phyloP scores from a whole-genome alignment of 352 stramenopile genomes.

The Peronospora destructor region DNA sequence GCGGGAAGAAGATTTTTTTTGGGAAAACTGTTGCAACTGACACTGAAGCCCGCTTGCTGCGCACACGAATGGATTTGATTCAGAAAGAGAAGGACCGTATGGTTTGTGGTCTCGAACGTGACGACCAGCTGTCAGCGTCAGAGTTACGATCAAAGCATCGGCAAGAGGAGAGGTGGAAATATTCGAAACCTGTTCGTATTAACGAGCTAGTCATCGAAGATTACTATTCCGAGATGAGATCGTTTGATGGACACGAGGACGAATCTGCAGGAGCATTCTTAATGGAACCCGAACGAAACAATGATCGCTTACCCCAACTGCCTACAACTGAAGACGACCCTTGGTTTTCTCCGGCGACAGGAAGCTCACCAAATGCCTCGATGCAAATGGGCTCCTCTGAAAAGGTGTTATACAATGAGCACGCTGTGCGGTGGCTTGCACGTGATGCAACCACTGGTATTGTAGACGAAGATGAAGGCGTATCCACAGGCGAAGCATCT shows the following conservation, averaged over 20 bases:
- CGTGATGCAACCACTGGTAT: conserved; percentile 14
- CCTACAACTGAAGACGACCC: conserved; percentile 28
- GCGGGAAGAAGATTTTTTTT: conserved; percentile 58
- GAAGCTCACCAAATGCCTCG: conserved; percentile 17
- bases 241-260: conserved; percentile 9
- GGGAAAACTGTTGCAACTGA: conserved; percentile 57
- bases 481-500: conserved; percentile 11
- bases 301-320: not conserved
- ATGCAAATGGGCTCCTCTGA: conserved; percentile 33
- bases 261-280: conserved; percentile 47
- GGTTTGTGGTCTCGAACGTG: conserved; percentile 28
- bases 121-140: conserved; percentile 53
- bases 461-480: conserved; percentile 7
- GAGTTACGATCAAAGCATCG: conserved; percentile 50
- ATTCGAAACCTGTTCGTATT: conserved; percentile 42
- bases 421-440: conserved; percentile 59
- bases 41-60: conserved; percentile 75
- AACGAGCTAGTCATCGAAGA: conserved; percentile 85
- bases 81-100: conserved; percentile 73
- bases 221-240: conserved; percentile 53
- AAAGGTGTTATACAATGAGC: conserved; percentile 38
- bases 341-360: conserved; percentile 49
- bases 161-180: conserved; percentile 37
- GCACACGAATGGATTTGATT: conserved; percentile 65
- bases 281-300: conserved; percentile 35